These are phyloP conservation scores for Trypanosoma boissoni DNA, from an alignment of 208 protist species.

Conservation along the genomic window DNA sequence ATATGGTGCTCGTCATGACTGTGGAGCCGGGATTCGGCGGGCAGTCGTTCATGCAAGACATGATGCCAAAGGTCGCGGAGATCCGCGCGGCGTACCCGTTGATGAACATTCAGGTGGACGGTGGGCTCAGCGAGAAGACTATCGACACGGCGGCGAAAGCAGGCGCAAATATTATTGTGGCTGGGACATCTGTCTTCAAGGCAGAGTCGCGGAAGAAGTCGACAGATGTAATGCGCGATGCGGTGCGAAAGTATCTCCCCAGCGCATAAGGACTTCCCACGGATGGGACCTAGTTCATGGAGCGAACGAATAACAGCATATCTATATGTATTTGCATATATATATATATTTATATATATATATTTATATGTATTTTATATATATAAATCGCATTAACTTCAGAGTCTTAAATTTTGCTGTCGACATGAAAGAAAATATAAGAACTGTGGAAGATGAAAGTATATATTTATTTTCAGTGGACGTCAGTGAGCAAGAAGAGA, in stretches of 20 bases:
- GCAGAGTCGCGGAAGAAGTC: slow-evolving; percentile 44
- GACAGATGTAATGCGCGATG: slow-evolving; percentile 46
- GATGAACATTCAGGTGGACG: slow-evolving; percentile 99
- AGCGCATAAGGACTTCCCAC: neutral
- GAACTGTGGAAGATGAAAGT: neutral
- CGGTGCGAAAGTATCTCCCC: slow-evolving; percentile 32
- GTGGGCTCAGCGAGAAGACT: slow-evolving; percentile 94
- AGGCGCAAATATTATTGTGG: slow-evolving; percentile 99
- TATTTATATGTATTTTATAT: too few species aligned
- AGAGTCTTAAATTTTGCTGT: too few species aligned
- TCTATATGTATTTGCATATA: too few species aligned
- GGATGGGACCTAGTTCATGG: too few species aligned
- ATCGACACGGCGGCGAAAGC: slow-evolving; percentile 91
- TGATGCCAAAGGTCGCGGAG: slow-evolving; percentile 95
- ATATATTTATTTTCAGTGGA: neutral
- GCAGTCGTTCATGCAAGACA: slow-evolving; percentile 97
- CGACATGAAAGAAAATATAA: too few species aligned
- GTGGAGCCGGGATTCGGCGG: slow-evolving; percentile 99
- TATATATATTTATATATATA: too few species aligned
- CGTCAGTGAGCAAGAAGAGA: neutral
- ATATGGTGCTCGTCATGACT: slow-evolving; percentile 98
- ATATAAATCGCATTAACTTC: too few species aligned
- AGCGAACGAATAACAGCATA: too few species aligned
- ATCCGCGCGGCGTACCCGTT: slow-evolving; percentile 80
- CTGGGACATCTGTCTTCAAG: slow-evolving; percentile 95